These are phyloP conservation scores for Trichoderma atroviride DNA, from an alignment of 2,329 filamentous ascomycete species.

Conservation along the genomic window DNA sequence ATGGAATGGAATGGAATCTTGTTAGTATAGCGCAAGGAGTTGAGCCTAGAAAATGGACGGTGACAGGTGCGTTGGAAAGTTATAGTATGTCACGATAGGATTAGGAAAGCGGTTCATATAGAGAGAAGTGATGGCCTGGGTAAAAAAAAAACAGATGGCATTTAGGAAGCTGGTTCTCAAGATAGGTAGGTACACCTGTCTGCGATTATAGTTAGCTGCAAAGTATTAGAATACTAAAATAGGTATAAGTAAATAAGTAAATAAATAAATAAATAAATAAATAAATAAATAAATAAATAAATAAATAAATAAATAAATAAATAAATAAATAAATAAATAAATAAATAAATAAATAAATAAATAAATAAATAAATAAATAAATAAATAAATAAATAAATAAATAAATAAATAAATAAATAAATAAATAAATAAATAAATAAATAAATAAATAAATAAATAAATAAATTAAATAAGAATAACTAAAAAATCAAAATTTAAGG, in stretches of 20 bases:
- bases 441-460: not conserved
- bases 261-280: not conserved
- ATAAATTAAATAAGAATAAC: not conserved
- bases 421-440: not conserved
- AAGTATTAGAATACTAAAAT: not conserved
- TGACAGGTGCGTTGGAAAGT: not conserved
- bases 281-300: not conserved
- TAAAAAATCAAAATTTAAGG: not conserved
- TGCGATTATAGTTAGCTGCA: not conserved
- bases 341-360: not conserved
- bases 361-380: not conserved
- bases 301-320: not conserved
- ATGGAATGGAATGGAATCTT: not conserved
- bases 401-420: not conserved
- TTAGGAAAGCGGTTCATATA: not conserved
- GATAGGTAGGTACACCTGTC: not conserved
- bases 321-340: not conserved
- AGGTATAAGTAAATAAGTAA: not conserved
- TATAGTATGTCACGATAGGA: not conserved
- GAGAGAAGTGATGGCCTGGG: too few species aligned
- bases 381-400: not conserved
- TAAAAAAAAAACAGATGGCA: not conserved
- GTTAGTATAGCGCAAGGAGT: not conserved
- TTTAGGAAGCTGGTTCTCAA: not conserved
- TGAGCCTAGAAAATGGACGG: not conserved